Percentiles rank a stretch among this genome's conserved stretches.
These are phyloP conservation scores for Nicotiana rustica DNA, from an alignment of 305 asterid species.

Conservation along the genomic window DNA sequence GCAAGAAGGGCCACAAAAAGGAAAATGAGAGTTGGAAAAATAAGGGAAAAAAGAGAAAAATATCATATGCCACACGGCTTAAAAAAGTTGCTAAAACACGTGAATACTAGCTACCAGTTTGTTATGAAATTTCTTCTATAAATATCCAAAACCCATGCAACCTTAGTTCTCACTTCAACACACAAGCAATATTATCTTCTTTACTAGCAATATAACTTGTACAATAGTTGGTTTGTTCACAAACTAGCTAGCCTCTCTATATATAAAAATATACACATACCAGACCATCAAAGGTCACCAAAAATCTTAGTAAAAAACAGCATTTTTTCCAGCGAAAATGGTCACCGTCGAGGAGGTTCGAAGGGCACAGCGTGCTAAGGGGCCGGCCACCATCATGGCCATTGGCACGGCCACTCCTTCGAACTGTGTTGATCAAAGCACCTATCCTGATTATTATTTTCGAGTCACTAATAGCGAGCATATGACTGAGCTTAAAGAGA, in stretches of 20 bases:
- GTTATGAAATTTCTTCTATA: background rate
- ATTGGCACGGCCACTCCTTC: conserved; percentile 68
- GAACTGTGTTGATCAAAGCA: conserved; percentile 63
- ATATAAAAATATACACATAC: too few species aligned
- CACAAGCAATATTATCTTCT: background rate
- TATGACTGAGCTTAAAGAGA: conserved; percentile 59
- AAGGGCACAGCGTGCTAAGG: conserved; percentile 67
- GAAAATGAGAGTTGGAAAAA: background rate
- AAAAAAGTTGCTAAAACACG: conserved; percentile 26
- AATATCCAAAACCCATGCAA: background rate
- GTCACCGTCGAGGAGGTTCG: conserved; percentile 65
- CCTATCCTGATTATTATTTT: conserved; percentile 64
- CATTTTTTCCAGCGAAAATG: conserved; percentile 40
- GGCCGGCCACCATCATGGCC: conserved; percentile 69
- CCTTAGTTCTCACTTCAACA: background rate
- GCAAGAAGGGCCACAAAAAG: background rate
- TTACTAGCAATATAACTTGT: background rate
- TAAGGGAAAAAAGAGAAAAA: background rate
- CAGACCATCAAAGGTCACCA: background rate
- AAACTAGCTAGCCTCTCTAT: too few species aligned
- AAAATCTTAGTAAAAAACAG: background rate
- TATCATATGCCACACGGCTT: background rate
- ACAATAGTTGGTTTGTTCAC: too few species aligned
- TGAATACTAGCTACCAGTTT: conserved; percentile 31
- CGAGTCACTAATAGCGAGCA: conserved; percentile 67